A percentile compares a stretch with the other conserved stretches of the same genome.
phyloP scores from a whole-genome alignment of 495 filamentous ascomycete genomes.

The Bacidia gigantensis region DNA sequence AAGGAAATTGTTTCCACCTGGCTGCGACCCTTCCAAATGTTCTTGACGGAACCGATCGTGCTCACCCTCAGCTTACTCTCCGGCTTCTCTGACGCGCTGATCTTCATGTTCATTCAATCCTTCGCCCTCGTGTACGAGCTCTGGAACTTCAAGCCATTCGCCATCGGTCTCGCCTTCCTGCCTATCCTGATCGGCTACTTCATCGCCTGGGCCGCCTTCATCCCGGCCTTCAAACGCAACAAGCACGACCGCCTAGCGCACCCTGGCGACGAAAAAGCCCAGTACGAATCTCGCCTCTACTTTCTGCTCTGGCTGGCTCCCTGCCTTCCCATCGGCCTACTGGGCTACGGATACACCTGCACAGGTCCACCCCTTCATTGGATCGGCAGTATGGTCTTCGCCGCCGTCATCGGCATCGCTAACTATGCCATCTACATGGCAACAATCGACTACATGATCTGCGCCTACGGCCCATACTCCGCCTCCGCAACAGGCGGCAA shows the following conservation, averaged over 20 bases:
- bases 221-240: constrained; percentile 41
- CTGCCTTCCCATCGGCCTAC: constrained; percentile 43
- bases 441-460: constrained; percentile 64
- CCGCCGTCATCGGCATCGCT: constrained; percentile 51
- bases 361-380: constrained; percentile 44
- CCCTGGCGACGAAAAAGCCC: constrained; percentile 39
- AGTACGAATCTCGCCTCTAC: constrained; percentile 49
- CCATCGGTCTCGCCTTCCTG: constrained; percentile 41
- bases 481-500: constrained; percentile 62
- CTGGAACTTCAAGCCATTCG: constrained; percentile 39
- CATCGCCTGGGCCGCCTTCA: constrained; percentile 40
- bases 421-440: constrained; percentile 64
- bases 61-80: constrained; percentile 42
- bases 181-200: constrained; percentile 48
- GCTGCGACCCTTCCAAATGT: constrained; percentile 49
- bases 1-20: constrained; percentile 42
- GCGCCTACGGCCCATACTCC: constrained; percentile 57
- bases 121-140: constrained; percentile 45
- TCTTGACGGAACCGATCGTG: constrained; percentile 48
- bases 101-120: constrained; percentile 56
- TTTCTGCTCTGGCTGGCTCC: constrained; percentile 45
- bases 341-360: constrained; percentile 51
- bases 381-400: constrained; percentile 52
- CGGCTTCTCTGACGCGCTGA: constrained; percentile 48
- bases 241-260: constrained; percentile 30